These are phyloP conservation scores for Lumnitzera littorea DNA, from an alignment of 345 rosid species.

Conservation along the genomic window DNA sequence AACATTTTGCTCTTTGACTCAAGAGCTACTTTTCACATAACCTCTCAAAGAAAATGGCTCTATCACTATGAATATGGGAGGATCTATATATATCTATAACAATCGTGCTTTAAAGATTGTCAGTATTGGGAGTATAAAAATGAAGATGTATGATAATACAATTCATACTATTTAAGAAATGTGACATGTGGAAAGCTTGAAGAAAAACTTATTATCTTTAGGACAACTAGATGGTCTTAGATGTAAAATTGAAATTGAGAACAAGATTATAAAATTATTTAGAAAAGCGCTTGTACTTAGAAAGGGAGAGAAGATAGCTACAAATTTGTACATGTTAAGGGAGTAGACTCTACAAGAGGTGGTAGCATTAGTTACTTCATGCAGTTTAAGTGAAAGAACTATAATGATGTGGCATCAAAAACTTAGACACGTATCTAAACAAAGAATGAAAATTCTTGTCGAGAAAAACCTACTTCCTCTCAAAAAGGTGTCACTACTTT, in stretches of 20 bases:
- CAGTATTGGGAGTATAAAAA: not conserved
- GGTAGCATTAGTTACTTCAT: not conserved
- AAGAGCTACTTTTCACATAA: not conserved
- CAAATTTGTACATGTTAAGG: not conserved
- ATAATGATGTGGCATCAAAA: not conserved
- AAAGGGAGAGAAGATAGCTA: not conserved
- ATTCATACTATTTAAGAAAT: not conserved
- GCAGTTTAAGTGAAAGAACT: not conserved
- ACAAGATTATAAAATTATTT: not conserved
- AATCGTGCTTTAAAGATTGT: not conserved
- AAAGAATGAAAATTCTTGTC: not conserved
- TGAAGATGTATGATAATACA: not conserved
- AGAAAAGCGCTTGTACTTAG: not conserved
- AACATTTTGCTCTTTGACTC: not conserved
- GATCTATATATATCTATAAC: not conserved
- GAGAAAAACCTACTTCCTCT: not conserved
- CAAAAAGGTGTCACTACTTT: not conserved
- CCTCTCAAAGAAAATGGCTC: not conserved
- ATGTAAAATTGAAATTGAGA: not conserved
- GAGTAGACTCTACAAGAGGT: not conserved
- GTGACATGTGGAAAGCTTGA: slow-evolving; percentile 4
- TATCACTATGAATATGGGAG: slow-evolving; percentile 1
- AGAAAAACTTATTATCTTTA: not conserved
- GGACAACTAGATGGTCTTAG: not conserved
- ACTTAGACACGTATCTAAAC: no score